These are phyloP conservation scores for Primulina huaijiensis DNA, from an alignment of 257 asterid species.

Conservation along the genomic window DNA sequence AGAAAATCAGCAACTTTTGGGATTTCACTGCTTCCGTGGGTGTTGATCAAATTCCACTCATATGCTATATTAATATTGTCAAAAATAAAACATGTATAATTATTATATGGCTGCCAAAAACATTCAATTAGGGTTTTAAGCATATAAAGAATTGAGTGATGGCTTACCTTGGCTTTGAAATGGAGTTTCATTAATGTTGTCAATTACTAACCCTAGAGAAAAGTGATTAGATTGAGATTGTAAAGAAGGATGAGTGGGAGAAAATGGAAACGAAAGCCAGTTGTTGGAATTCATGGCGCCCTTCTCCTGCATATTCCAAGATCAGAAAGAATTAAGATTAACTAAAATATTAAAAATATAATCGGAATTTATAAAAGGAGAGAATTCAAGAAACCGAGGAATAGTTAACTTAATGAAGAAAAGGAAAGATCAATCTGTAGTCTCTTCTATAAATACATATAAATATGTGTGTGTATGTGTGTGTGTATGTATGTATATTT, in stretches of 20 bases:
- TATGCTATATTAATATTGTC: conserved; percentile 10
- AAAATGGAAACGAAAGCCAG: conserved; percentile 55
- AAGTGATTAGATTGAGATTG: conserved; percentile 58
- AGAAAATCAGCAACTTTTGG: conserved; percentile 81
- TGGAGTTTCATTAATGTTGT: conserved; percentile 44
- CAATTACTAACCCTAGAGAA: conserved; percentile 68
- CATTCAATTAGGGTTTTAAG: too few species aligned
- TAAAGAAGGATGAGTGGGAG: conserved; percentile 46
- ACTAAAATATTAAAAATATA: not conserved
- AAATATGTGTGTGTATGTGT: too few species aligned
- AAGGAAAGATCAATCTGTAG: conserved; percentile 15
- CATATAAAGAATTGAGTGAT: not conserved
- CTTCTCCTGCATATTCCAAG: conserved; percentile 43
- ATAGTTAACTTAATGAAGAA: conserved; percentile 36
- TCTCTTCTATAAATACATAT: not conserved
- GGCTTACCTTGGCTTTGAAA: conserved; percentile 63
- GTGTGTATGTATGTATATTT: too few species aligned
- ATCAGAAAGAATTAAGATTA: conserved; percentile 24
- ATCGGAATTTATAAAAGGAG: not conserved
- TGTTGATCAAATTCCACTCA: conserved; percentile 58
- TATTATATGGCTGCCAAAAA: not conserved
- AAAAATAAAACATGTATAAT: not conserved
- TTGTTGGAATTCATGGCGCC: conserved; percentile 59
- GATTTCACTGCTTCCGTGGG: conserved; percentile 47
- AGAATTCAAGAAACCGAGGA: conserved; percentile 27